Base-by-base conservation (phyloP, 768 basidiomycete species). In the Mycena vulgaris region DNA sequence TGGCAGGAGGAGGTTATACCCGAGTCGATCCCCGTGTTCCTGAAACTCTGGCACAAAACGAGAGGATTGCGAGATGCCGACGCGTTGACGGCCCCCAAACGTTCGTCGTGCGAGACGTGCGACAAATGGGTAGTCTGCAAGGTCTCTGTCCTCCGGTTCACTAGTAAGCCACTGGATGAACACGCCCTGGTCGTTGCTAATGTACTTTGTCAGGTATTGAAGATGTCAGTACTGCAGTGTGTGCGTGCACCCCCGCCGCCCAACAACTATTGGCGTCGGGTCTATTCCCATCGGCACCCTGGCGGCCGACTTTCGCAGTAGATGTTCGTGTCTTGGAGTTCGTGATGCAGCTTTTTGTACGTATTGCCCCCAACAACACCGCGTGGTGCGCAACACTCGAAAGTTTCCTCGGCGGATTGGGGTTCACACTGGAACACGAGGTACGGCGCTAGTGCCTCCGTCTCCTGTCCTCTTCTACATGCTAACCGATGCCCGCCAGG, bases 271-370 rank as follows among this genome's bases (percentile, higher is more conserved):
- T 80, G 14, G 19, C n/a, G 5, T 28, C 30, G 0, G 78, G 76
- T 5, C 55, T 77, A 9, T 80, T 81, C 62, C 76, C 79, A 25
- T 80, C 74, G 53, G 70, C 78, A 5, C 80, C 80, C 0, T 16
- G 69, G 2, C 63, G 30, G 2, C 80, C 79, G 19, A 56, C 72
- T 5, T 59, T 80, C 8, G 78, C 78, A 11, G 74, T 80, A 0
- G 75, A 80, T 58, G 19, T 80, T 3, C 10, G 47, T 16, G 57
- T 80, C 28, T 65, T 81, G 1, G 63, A 76, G 8, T 75, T 80
- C 55, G 64, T 63, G 0, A 42, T 28, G 23, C 47, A 65, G 7
- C 67, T 78, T 1, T 75, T 75, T 42, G 48, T 75, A 1, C 69
- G 66, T 14, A 42, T 68, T 1, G 37, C 73, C 5, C 76, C 76